These are phyloP conservation scores for Eimeria maxima DNA, from an alignment of 169 alveolate species.

Conservation along the genomic window DNA sequence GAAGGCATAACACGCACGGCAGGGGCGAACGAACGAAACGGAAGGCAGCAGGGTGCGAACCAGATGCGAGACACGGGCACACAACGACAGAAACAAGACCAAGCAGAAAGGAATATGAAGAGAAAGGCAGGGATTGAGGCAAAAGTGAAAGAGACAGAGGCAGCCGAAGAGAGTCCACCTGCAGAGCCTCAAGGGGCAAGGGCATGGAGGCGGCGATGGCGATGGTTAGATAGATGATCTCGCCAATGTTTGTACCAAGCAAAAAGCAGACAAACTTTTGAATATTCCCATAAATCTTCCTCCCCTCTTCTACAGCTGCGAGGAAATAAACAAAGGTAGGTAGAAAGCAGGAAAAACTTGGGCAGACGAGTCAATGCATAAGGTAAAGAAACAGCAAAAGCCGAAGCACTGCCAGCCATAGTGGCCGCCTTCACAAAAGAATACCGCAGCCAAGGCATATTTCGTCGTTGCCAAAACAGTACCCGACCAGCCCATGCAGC, in stretches of 20 bases:
- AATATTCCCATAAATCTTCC: constrained; percentile 95
- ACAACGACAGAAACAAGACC: not conserved
- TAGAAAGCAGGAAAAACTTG: not conserved
- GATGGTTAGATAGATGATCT: constrained; percentile 91
- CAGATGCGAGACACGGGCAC: not conserved
- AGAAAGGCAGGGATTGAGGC: constrained; percentile 51
- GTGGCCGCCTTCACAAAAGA: not conserved
- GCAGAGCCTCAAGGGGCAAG: constrained; percentile 95
- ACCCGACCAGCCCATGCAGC: not conserved
- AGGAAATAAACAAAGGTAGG: not conserved
- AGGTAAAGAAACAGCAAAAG: not conserved
- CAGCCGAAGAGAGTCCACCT: not conserved
- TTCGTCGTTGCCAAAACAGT: not conserved
- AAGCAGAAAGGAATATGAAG: not conserved
- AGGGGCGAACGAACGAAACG: not conserved
- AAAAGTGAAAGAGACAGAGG: not conserved
- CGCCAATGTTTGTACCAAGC: constrained; percentile 96
- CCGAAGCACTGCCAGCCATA: not conserved
- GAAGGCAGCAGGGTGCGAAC: not conserved
- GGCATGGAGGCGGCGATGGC: constrained; percentile 92
- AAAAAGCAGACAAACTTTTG: constrained; percentile 96
- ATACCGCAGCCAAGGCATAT: not conserved
- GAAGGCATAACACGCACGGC: not conserved
- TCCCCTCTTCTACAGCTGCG: constrained; percentile 94
- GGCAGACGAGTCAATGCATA: not conserved